Evolutionary conservation across 2,329 filamentous ascomycete genomes (phyloP), one percentile per base, ranked within the genome.

Genomic region (Trichocomaceae sp.): DNA sequence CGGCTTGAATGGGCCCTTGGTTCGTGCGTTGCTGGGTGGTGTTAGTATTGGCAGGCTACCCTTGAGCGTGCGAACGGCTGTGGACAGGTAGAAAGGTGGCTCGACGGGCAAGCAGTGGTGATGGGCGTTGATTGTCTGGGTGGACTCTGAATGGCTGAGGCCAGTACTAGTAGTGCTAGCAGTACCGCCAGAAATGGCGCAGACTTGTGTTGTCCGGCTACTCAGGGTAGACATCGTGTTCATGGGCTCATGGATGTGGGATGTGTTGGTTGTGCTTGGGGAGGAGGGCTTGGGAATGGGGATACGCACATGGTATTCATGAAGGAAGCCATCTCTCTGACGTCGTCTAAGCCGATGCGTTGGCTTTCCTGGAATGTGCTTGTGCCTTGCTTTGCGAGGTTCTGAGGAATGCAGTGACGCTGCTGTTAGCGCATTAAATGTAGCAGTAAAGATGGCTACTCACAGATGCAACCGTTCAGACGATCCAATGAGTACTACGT

Each of bases 1-100:
- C 37, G 92, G 89, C 69, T 91, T 90, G 78, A 97, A 97, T 63
- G 93, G 88, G 66, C 88, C 90, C 72, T 88, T 85, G 63, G 88
- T 90, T 67, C 90, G 87, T 71, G 90, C 86, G 76, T 93, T 93
- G 63, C 89, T 93, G 68, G 65, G 67, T 62, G 63, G 64, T 61
- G 71, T 75, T 63, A 70, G 69, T 70, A 69, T 67, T 70, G 62
- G 63, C 50, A 55, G 64, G 59, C 63, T 71, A 66, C 72, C 62
- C 67, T 72, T 66, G 58, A 71, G 59, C 47, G 66, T 62, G 62
- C 64, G 62, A 58, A 69, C 62, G 50, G 64, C 64, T 3, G 69
- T 65, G n/a, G 69, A 71, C 4, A 69, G 57, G 50, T 69, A 69
- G 58, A 63, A 73, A 58, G 71, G 66, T 33, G 66, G 63, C 54